Conservation (phyloP, 805 yeast species). For the Metschnikowia rubicola region DNA sequence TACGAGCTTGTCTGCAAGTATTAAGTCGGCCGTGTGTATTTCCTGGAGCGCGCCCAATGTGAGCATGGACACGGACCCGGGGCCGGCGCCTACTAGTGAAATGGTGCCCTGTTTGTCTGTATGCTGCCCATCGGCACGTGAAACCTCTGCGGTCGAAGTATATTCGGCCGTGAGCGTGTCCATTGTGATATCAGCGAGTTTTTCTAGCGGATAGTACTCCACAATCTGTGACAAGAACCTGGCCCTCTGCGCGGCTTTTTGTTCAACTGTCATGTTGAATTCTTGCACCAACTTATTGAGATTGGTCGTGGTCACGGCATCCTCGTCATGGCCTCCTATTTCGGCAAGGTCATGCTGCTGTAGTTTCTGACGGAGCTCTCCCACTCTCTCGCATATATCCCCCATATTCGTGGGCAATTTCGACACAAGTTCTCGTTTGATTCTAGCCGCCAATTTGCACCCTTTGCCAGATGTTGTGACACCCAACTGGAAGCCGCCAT, state of each 20-base stretch:
- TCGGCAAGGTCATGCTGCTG: slow-evolving; percentile 48
- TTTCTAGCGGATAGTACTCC: slow-evolving; percentile 78
- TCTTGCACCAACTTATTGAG: slow-evolving; percentile 64
- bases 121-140: neutral
- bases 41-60: slow-evolving; percentile 83
- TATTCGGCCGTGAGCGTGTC: slow-evolving; percentile 52
- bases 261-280: slow-evolving; percentile 50
- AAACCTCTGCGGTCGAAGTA: neutral
- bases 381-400: slow-evolving; percentile 64
- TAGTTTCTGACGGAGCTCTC: slow-evolving; percentile 56
- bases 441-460: slow-evolving; percentile 76
- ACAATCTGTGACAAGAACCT: slow-evolving; percentile 88
- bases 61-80: slow-evolving; percentile 79
- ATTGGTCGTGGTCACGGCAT: slow-evolving; percentile 55
- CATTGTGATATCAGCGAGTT: slow-evolving; percentile 57
- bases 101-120: slow-evolving; percentile 48
- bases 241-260: slow-evolving; percentile 55
- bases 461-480: slow-evolving; percentile 87
- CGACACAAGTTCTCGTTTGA: slow-evolving; percentile 68
- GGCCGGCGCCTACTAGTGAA: slow-evolving; percentile 91
- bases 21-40: slow-evolving; percentile 76
- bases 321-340: slow-evolving; percentile 63
- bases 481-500: slow-evolving; percentile 77
- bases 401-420: slow-evolving; percentile 69
- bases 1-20: slow-evolving; percentile 87